Evolutionary conservation across 164 flowering plant species (phyloP).

Genomic region (Magnolia officinalis): DNA sequence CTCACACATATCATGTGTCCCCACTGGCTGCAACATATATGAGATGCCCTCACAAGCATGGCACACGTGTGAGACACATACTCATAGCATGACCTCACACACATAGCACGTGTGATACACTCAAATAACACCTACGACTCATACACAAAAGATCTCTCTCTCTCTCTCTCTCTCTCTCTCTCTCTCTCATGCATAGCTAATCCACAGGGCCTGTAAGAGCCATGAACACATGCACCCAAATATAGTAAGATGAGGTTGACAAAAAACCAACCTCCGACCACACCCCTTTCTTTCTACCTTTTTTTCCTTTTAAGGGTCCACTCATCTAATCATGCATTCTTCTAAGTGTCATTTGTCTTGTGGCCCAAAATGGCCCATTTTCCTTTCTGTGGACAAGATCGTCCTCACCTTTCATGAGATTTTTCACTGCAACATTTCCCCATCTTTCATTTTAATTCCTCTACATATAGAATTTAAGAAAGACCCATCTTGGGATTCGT

Average conservation of each 20-base stretch:
- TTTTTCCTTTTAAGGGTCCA: background rate
- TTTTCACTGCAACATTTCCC: constrained; percentile 15
- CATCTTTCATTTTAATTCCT: background rate
- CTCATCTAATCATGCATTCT: constrained; percentile 12
- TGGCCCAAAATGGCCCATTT: constrained; percentile 8
- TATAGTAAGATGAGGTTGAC: background rate
- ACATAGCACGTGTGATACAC: no score
- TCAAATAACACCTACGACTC: no score
- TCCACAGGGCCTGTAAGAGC: background rate
- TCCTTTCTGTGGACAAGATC: constrained; percentile 10
- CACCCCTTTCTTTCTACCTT: constrained; percentile 3
- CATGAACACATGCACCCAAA: constrained; percentile 2
- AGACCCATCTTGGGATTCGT: constrained; percentile 1
- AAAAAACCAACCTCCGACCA: constrained; percentile 1
- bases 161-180: no score
- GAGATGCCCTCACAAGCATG: no score
- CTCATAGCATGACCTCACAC: no score
- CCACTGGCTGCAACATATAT: no score
- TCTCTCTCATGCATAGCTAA: background rate
- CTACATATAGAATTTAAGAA: background rate
- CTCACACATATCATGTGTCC: no score
- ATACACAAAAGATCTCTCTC: no score
- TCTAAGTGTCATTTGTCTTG: constrained; percentile 4
- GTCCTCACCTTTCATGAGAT: constrained; percentile 11
- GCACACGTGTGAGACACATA: no score